Evolutionary conservation across 2,329 filamentous ascomycete genomes (phyloP).

Genomic region (Sphaerulina vaccinii): DNA sequence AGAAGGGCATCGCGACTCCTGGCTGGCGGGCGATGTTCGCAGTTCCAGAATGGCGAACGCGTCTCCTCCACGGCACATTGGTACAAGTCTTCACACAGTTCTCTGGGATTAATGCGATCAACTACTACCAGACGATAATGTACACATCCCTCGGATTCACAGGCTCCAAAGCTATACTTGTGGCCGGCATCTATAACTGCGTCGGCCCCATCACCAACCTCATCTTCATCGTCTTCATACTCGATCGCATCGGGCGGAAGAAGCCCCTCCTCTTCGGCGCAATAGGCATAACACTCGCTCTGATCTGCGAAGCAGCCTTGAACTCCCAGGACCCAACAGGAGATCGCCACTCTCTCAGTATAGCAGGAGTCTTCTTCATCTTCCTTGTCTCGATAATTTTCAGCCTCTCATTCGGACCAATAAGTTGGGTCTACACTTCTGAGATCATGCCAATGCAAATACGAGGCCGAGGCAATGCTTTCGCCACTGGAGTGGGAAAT

Average conservation of each 20-base stretch:
- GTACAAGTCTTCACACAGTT: constrained; percentile 67
- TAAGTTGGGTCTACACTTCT: constrained; percentile 64
- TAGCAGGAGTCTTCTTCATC: constrained; percentile 65
- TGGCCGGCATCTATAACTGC: constrained; percentile 61
- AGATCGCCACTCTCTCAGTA: constrained; percentile 49
- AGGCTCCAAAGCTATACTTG: constrained; percentile 52
- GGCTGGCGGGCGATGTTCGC: constrained; percentile 60
- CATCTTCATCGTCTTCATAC: constrained; percentile 59
- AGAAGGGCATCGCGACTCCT: constrained; percentile 54
- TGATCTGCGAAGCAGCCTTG: constrained; percentile 60
- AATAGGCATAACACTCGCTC: constrained; percentile 54
- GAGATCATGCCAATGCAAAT: constrained; percentile 68
- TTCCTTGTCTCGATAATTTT: constrained; percentile 62
- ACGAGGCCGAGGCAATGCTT: constrained; percentile 58
- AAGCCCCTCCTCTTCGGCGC: constrained; percentile 56
- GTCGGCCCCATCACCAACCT: constrained; percentile 58
- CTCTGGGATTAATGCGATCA: constrained; percentile 62
- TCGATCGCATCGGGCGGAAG: constrained; percentile 54
- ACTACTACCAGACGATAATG: constrained; percentile 62
- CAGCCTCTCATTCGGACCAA: constrained; percentile 59
- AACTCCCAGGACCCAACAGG: constrained; percentile 53
- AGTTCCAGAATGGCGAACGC: constrained; percentile 58
- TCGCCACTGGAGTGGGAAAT: constrained; percentile 59
- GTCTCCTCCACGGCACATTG: constrained; percentile 60
- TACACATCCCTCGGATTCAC: constrained; percentile 59